phyloP scores from a whole-genome alignment of 2,329 filamentous ascomycete species.

The Pestalotiopsis sp. region DNA sequence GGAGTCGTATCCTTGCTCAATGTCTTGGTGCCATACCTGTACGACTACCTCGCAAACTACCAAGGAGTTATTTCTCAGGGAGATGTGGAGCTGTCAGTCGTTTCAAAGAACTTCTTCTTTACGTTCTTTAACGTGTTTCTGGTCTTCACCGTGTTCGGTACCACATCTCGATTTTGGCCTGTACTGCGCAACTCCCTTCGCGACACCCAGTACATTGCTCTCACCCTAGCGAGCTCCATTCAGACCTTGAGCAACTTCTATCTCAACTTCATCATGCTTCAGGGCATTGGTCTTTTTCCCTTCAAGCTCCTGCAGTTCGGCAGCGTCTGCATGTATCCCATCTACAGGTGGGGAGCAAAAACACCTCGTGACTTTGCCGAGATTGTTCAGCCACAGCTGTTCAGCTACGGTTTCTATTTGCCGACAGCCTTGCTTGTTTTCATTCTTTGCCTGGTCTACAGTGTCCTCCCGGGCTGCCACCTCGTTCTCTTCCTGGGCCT shows the following conservation, averaged over 20 bases:
- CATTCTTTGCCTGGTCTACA: constrained; percentile 95
- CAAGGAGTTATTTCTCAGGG: constrained; percentile 96
- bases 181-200: constrained; percentile 74
- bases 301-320: constrained; percentile 91
- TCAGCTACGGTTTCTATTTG: constrained; percentile 95
- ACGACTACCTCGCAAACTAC: constrained; percentile 86
- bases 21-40: constrained; percentile 87
- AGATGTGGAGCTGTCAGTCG: constrained; percentile 90
- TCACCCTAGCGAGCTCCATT: constrained; percentile 74
- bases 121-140: constrained; percentile 99
- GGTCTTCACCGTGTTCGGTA: constrained; percentile 86
- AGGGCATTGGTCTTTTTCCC: constrained; percentile 90
- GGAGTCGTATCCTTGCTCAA: constrained; percentile 85
- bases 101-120: constrained; percentile 99
- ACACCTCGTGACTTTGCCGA: constrained; percentile 90
- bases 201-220: constrained; percentile 79
- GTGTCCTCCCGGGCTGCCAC: constrained; percentile 78
- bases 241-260: constrained; percentile 82
- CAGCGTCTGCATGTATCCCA: constrained; percentile 79
- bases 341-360: constrained; percentile 75
- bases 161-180: constrained; percentile 73
- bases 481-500: constrained; percentile 81
- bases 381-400: constrained; percentile 78
- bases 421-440: constrained; percentile 91
- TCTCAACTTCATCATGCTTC: constrained; percentile 89